A percentile compares a stretch with the other conserved stretches of the same genome.
These are phyloP conservation scores for Alternaria viburni DNA, from an alignment of 2,329 filamentous ascomycete species.

Conservation along the genomic window DNA sequence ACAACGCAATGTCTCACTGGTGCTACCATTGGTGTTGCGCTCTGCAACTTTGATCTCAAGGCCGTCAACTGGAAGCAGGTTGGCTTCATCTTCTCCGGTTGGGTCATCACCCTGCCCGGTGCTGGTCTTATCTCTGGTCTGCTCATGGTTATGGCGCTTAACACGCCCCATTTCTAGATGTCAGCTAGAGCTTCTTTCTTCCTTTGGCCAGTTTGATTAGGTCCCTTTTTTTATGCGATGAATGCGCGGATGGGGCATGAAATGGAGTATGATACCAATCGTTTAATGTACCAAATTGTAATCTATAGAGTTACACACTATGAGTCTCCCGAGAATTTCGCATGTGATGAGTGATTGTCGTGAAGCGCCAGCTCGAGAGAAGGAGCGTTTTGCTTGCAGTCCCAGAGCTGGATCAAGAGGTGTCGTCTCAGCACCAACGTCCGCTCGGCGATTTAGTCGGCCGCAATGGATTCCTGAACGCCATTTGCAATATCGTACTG, in stretches of 20 bases:
- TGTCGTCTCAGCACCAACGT: neutral
- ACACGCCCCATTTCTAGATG: conserved; percentile 48
- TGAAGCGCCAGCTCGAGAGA: neutral
- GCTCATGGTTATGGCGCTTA: conserved; percentile 51
- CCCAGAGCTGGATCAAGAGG: neutral
- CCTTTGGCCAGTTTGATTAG: neutral
- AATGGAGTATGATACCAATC: conserved; percentile 4
- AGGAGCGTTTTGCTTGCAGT: neutral
- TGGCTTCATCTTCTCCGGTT: conserved; percentile 51
- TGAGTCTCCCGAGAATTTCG: neutral
- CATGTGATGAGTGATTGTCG: neutral
- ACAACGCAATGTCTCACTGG: conserved; percentile 64
- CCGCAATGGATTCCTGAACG: neutral
- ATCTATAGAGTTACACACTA: neutral
- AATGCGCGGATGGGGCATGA: neutral
- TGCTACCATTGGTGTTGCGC: conserved; percentile 31
- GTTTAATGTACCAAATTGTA: neutral
- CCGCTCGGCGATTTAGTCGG: neutral
- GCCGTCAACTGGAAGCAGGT: conserved; percentile 54
- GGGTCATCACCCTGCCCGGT: conserved; percentile 52
- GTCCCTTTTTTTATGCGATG: neutral
- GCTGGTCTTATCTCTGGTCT: conserved; percentile 51
- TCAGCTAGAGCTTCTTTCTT: neutral
- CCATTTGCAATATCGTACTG: neutral
- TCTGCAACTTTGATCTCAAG: conserved; percentile 43